Percentiles rank a stretch among this genome's conserved stretches.
phyloP scores from a whole-genome alignment of 1,284 basidiomycete genomes.

The Malassezia furfur region DNA sequence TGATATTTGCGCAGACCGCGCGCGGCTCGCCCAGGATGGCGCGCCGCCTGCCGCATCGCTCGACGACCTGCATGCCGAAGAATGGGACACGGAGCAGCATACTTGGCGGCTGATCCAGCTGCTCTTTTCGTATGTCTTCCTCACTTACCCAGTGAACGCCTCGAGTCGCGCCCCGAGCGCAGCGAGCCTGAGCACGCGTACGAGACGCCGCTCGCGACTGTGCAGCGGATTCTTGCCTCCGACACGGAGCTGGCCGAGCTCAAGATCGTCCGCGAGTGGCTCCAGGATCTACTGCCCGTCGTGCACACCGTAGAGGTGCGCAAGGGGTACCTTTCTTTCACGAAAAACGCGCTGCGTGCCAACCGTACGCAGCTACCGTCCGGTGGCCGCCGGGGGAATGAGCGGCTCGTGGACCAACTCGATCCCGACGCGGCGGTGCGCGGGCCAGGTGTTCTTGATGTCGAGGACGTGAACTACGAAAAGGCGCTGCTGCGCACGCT shows the following conservation, averaged over 20 bases:
- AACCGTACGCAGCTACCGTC: slow-evolving; percentile 25
- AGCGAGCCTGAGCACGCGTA: slow-evolving; percentile 22
- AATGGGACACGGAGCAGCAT: slow-evolving; percentile 33
- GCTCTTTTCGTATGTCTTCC: slow-evolving; percentile 20
- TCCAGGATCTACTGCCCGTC: slow-evolving; percentile 33
- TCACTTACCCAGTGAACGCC: slow-evolving; percentile 8
- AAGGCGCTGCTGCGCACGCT: slow-evolving; percentile 63
- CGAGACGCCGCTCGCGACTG: slow-evolving; percentile 39
- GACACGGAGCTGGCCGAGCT: slow-evolving; percentile 39
- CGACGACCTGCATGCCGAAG: slow-evolving; percentile 21
- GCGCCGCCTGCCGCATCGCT: slow-evolving; percentile 7
- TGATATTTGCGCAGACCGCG: slow-evolving; percentile 25
- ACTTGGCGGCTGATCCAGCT: slow-evolving; percentile 35
- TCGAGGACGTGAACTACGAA: slow-evolving; percentile 55
- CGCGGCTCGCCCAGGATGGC: neutral
- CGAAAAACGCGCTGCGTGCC: slow-evolving; percentile 39
- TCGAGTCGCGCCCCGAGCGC: neutral
- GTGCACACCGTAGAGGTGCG: slow-evolving; percentile 40
- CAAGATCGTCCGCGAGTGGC: slow-evolving; percentile 43
- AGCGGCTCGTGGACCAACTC: slow-evolving; percentile 32
- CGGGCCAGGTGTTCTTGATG: slow-evolving; percentile 32
- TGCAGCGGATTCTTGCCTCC: slow-evolving; percentile 33
- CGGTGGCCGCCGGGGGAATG: slow-evolving; percentile 16
- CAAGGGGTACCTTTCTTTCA: slow-evolving; percentile 45
- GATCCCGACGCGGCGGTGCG: slow-evolving; percentile 39